Conservation (phyloP, 306 rosid species). For the Luffa acutangula region DNA sequence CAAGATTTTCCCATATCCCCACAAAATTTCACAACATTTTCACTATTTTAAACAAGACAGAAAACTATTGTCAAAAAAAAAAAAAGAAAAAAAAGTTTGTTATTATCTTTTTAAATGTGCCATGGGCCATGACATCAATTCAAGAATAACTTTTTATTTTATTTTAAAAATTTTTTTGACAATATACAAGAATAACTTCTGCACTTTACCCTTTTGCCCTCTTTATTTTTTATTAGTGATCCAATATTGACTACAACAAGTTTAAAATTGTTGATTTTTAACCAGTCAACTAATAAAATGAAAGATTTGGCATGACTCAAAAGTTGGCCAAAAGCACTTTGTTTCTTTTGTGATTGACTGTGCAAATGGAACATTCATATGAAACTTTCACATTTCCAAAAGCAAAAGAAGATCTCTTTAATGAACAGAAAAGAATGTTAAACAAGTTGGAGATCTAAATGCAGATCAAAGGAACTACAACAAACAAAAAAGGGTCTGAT, state of each 20-base stretch:
- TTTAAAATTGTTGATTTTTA: not conserved
- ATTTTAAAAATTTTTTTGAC: no score
- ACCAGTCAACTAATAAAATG: not conserved
- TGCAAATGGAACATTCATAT: not conserved
- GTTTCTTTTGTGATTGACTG: not conserved
- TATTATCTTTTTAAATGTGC: not conserved
- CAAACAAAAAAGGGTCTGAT: conserved; percentile 1
- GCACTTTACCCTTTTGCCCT: not conserved
- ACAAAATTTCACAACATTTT: no score
- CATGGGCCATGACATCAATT: not conserved
- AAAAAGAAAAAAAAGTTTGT: no score
- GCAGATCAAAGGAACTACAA: not conserved
- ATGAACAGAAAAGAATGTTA: not conserved
- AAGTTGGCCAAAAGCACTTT: not conserved
- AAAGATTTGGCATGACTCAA: not conserved
- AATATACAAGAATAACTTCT: not conserved
- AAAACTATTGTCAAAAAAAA: no score
- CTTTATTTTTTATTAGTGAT: not conserved
- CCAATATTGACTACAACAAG: not conserved
- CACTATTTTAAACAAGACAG: no score
- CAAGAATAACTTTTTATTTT: not conserved
- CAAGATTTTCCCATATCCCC: no score
- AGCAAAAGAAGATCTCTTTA: not conserved
- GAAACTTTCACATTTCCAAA: not conserved
- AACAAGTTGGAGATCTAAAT: not conserved